Conservation (phyloP, 768 basidiomycete species). For the Auricularia heimuer region DNA sequence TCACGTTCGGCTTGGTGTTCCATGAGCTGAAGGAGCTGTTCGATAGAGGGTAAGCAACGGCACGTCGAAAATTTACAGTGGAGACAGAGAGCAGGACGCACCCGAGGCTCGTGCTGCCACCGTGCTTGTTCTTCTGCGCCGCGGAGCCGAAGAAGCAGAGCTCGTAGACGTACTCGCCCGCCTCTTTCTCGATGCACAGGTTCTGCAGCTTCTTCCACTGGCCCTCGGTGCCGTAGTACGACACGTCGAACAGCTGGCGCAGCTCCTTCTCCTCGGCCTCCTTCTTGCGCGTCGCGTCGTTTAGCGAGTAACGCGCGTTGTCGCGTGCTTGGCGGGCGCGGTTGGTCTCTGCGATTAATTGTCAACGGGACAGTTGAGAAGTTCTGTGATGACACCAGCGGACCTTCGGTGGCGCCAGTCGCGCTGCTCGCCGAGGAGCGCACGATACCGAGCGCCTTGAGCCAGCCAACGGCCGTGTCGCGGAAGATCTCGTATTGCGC, state of each 20-base stretch:
- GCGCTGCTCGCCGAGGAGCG: slow-evolving; percentile 12
- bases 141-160: slow-evolving; percentile 86
- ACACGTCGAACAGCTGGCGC: slow-evolving; percentile 50
- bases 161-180: slow-evolving; percentile 92
- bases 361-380: too few species aligned
- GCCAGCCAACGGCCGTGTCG: slow-evolving; percentile 47
- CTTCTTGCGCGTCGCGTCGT: slow-evolving; percentile 40
- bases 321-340: slow-evolving; percentile 52
- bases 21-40: slow-evolving; percentile 67
- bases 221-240: slow-evolving; percentile 67
- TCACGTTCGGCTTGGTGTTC: slow-evolving; percentile 51
- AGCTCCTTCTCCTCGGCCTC: slow-evolving; percentile 48
- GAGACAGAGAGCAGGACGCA: slow-evolving; percentile 26
- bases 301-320: slow-evolving; percentile 54
- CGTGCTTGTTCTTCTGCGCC: slow-evolving; percentile 78
- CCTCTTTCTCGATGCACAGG: slow-evolving; percentile 67
- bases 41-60: too few species aligned
- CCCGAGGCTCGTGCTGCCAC: slow-evolving; percentile 78
- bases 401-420: slow-evolving; percentile 31
- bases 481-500: slow-evolving; percentile 65
- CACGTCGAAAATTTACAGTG: neutral
- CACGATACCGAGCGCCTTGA: slow-evolving; percentile 55
- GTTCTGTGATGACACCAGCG: neutral
- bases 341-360: slow-evolving; percentile 35
- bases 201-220: slow-evolving; percentile 95